Evolutionary conservation across 139 green algal genomes (phyloP), one percentile per base, ranked within the genome.

Genomic region (Micractinium sp.): DNA sequence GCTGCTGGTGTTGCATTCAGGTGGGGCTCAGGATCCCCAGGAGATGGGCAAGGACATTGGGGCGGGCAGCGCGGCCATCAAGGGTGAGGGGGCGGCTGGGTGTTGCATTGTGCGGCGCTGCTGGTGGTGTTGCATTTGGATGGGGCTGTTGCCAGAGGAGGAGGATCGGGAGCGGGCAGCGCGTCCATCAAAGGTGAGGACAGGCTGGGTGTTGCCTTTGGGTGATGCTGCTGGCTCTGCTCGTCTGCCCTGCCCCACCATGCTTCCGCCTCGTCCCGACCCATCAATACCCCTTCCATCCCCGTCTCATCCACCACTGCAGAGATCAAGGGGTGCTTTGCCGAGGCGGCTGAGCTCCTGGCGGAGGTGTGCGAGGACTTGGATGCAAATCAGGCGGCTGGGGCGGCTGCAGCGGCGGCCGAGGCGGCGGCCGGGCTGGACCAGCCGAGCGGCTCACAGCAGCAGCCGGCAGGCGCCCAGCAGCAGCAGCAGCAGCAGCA

Each of bases 31-130:
- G 84, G 93, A 95, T 69, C 93, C 93, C 2, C 92, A 95, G 77
- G 88, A 95, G 63, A 56, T 85, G 23, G 93, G 93, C 63, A 92
- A 87, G 81, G 93, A 95, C 87, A 93, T 95, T 15, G 92, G 88
- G 47, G 73, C 79, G 35, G 93, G 93, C 76, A 89, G 88, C 29
- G 94, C 80, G 76, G 81, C 79, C 53, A 94, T 95, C 41, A 33
- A 63, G 2, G 83, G 82, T 35, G 85, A n/a, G 85, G 67, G 9
- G 23, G 29, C 31, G 15, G 38, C 12, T 12, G 29, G 53, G n/a
- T n/a, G 47, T 56, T 56, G 47, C 47, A 16, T 56, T 9, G 47
- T 5, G 47, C 47, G 9, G 47, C 47, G 47, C 47, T 56, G 47
- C 47, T 56, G 47, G 47, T 56, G 5, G 7, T 56, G 47, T 73